A percentile compares a stretch with the other conserved stretches of the same genome.
These are phyloP conservation scores for Exophiala sideris DNA, from an alignment of 2,329 filamentous ascomycete species.

Conservation along the genomic window DNA sequence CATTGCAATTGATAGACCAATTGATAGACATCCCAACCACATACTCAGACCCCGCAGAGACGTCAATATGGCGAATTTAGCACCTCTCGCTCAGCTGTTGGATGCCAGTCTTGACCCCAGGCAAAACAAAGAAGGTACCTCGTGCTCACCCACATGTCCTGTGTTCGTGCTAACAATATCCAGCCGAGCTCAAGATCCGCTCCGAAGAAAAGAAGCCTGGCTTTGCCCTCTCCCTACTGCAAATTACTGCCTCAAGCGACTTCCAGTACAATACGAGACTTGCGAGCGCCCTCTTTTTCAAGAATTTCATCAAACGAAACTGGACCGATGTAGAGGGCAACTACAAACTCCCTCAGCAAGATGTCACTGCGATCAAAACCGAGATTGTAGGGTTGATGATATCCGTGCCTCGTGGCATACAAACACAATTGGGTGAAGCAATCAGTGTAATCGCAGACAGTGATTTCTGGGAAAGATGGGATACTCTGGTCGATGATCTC, in stretches of 20 bases:
- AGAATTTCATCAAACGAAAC: conserved; percentile 93
- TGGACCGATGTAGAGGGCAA: conserved; percentile 95
- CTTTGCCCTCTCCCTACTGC: conserved; percentile 84
- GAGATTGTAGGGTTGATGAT: conserved; percentile 98
- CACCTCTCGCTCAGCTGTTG: conserved; percentile 71
- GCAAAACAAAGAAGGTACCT: conserved; percentile 83
- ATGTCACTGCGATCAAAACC: conserved; percentile 87
- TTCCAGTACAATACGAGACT: conserved; percentile 77
- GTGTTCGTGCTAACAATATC: conserved; percentile 10
- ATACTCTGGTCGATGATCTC: conserved; percentile 91
- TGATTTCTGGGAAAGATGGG: conserved; percentile 94
- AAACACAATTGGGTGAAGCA: conserved; percentile 91
- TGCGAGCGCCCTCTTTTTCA: conserved; percentile 89
- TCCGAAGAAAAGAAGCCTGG: conserved; percentile 76
- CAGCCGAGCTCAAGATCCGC: conserved; percentile 79
- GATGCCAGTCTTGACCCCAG: conserved; percentile 84
- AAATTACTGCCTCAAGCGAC: conserved; percentile 76
- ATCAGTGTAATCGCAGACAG: conserved; percentile 97
- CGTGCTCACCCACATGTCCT: background rate
- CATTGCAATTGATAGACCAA: background rate
- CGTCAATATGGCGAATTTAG: conserved; percentile 50
- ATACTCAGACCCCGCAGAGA: background rate
- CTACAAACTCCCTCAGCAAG: conserved; percentile 78
- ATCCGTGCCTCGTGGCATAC: conserved; percentile 77
- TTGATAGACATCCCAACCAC: background rate